Conservation (phyloP, 495 filamentous ascomycete species). For the Pyrenula massariospora region DNA sequence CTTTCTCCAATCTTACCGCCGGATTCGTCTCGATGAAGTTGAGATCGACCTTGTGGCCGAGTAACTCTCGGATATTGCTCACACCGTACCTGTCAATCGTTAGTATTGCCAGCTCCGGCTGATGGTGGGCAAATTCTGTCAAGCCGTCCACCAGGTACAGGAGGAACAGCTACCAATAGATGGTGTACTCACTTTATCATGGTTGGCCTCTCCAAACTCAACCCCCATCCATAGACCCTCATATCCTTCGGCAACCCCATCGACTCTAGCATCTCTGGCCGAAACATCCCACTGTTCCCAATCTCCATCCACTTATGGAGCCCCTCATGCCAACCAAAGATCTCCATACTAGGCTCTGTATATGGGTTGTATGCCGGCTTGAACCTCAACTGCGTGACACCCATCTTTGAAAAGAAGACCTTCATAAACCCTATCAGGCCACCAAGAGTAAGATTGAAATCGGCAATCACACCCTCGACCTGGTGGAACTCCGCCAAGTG, state of each 20-base stretch:
- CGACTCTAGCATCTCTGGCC: constrained; percentile 86
- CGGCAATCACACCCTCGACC: constrained; percentile 94
- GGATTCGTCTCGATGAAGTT: constrained; percentile 71
- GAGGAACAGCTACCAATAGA: too few species aligned
- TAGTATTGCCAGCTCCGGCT: not conserved
- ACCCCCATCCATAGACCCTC: constrained; percentile 81
- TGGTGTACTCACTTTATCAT: constrained; percentile 75
- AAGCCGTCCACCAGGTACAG: not conserved
- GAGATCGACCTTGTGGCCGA: constrained; percentile 77
- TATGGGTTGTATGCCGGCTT: constrained; percentile 98
- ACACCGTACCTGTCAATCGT: constrained; percentile 48
- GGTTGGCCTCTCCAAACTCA: constrained; percentile 85
- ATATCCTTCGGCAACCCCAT: constrained; percentile 84
- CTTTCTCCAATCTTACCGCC: constrained; percentile 70
- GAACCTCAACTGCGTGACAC: constrained; percentile 76
- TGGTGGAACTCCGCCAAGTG: constrained; percentile 98
- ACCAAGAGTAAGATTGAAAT: constrained; percentile 81
- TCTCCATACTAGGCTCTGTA: constrained; percentile 97
- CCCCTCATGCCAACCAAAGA: constrained; percentile 86
- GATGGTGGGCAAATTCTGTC: not conserved
- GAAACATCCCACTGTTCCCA: constrained; percentile 96
- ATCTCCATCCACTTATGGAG: constrained; percentile 91
- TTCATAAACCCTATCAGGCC: constrained; percentile 95
- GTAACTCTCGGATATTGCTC: constrained; percentile 70
- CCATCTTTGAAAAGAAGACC: constrained; percentile 93